phyloP scores from a whole-genome alignment of 192 early-diverging fungal genomes.

The Coemansia guatemalensis region DNA sequence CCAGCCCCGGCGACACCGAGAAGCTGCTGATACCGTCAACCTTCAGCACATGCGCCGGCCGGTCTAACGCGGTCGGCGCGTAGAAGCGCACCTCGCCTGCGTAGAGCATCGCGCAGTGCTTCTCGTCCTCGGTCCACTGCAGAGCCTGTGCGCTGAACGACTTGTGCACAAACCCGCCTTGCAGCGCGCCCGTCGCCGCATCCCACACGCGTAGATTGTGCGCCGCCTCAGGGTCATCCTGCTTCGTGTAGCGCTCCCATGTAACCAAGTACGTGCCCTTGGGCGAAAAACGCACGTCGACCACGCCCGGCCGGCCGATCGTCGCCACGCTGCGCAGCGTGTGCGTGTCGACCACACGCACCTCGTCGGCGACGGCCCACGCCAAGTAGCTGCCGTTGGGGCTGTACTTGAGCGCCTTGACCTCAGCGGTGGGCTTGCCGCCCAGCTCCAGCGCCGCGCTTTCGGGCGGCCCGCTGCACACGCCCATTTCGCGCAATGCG shows the following conservation, averaged over 20 bases:
- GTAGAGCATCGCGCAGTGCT: slow-evolving; percentile 82
- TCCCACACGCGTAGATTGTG: slow-evolving; percentile 85
- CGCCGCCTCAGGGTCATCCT: slow-evolving; percentile 63
- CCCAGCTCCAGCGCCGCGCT: slow-evolving; percentile 13
- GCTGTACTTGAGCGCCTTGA: slow-evolving; percentile 62
- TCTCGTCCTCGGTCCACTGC: slow-evolving; percentile 94
- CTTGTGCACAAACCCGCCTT: slow-evolving; percentile 80
- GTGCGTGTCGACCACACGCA: slow-evolving; percentile 73
- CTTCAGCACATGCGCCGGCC: slow-evolving; percentile 57
- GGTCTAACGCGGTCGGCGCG: slow-evolving; percentile 30
- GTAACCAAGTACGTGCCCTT: slow-evolving; percentile 85
- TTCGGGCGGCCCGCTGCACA: slow-evolving; percentile 40
- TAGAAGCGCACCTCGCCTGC: slow-evolving; percentile 88
- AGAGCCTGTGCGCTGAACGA: slow-evolving; percentile 73
- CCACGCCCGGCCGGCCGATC: slow-evolving; percentile 64
- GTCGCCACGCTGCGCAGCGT: slow-evolving; percentile 61
- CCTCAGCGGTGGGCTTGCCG: slow-evolving; percentile 29
- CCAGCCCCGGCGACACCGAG: slow-evolving; percentile 85
- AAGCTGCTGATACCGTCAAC: slow-evolving; percentile 81
- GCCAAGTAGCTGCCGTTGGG: slow-evolving; percentile 70
- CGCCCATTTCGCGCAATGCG: slow-evolving; percentile 38
- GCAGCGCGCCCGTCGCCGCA: slow-evolving; percentile 64
- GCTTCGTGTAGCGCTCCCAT: slow-evolving; percentile 65
- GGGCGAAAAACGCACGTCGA: slow-evolving; percentile 92
- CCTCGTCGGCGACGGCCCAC: slow-evolving; percentile 58